Evolutionary conservation across 2,329 filamentous ascomycete genomes (phyloP), one percentile per base, ranked within the genome.

Genomic region (Xylaria sp.): DNA sequence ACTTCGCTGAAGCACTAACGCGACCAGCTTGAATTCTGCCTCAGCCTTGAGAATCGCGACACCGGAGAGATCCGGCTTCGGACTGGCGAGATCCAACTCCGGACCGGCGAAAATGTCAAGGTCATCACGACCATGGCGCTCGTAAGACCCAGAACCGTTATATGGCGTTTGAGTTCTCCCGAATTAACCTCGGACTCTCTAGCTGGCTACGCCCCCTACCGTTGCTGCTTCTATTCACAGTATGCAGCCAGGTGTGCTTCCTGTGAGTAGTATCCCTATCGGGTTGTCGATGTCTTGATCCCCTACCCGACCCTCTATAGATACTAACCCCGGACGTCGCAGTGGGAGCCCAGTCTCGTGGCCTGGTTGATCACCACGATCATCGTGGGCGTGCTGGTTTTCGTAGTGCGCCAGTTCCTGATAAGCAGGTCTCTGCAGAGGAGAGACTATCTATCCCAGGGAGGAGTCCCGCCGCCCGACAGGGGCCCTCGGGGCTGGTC

Each of bases 91-190:
- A 26, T 26, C 24, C 54, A 57, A 21, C 37, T 47, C 22, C 54
- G 54, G 18, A 57, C 54, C 5, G 50, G 47, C 21, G 50, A 57
- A 18, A 57, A 40, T 21, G 42, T 53, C 2, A 57, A 53, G 37
- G 42, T 41, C 3, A 50, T 53, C 18, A 50, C 54, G 18, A 53
- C 42, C n/a, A 22, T 57, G 17, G 50, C 54, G 18, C 29, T 57
- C 29, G 54, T 57, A 42, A 42, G 50, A 20, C 22, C 7, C n/a
- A 3, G 16, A 38, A 37, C 4, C 4, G n/a, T n/a, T 5, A 5
- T 7, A 21, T 11, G 24, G 20, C 46, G 26, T 17, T 9, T 4
- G 38, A 17, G 34, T 17, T 19, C 16, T 19, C 29, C 29, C 18
- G 34, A 17, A 21, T 18, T 16, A 39, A 13, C 18, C 22, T 8